These are phyloP conservation scores for Stachybotrys echinatus DNA, from an alignment of 2,329 filamentous ascomycete genomes.

Conservation along the genomic window DNA sequence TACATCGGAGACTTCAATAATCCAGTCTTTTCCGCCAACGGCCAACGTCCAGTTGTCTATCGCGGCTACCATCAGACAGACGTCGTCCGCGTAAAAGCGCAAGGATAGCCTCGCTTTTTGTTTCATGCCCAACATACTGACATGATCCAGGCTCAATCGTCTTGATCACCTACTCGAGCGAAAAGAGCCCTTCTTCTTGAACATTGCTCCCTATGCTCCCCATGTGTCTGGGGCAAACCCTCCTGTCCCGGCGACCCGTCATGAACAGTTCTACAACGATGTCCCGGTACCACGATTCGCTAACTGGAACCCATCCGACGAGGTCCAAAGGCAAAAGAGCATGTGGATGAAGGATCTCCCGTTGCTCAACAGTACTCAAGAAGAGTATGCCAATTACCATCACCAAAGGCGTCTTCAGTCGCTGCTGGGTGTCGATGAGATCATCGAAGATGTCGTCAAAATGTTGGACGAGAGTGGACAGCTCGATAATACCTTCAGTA, in stretches of 20 bases:
- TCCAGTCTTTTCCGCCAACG: constrained; percentile 8
- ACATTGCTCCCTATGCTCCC: neutral
- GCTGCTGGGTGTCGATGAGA: constrained; percentile 7
- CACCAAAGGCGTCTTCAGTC: neutral
- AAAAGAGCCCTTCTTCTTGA: neutral
- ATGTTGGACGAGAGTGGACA: constrained; percentile 20
- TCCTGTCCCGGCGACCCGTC: no score
- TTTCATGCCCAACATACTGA: no score
- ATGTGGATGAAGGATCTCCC: neutral
- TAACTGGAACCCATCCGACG: neutral
- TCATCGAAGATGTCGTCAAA: constrained; percentile 27
- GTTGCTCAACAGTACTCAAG: neutral
- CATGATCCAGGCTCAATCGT: no score
- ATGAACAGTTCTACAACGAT: neutral
- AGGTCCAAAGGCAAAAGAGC: neutral
- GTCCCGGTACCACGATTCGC: neutral
- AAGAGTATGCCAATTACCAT: neutral
- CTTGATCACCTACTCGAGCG: neutral
- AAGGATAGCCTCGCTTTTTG: no score
- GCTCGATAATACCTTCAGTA: constrained; percentile 40
- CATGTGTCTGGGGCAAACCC: neutral
- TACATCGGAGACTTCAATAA: constrained; percentile 7
- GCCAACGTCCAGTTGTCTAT: constrained; percentile 3
- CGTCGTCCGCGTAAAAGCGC: constrained; percentile 8
- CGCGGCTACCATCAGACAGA: constrained; percentile 6